phyloP scores from a whole-genome alignment of 1,284 basidiomycete genomes.

The Cryptococcus sp. region DNA sequence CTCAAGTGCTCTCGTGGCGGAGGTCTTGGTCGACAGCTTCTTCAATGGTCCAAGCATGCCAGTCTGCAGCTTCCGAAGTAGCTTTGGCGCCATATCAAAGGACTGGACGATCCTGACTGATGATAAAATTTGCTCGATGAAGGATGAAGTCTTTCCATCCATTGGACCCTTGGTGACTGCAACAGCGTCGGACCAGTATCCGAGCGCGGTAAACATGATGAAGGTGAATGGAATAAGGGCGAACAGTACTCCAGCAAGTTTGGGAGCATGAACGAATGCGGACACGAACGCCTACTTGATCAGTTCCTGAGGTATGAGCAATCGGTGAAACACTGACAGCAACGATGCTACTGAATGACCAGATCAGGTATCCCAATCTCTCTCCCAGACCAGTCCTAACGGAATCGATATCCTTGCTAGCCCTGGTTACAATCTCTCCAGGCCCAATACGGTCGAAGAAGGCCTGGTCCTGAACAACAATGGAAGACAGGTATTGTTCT shows the following conservation, averaged over 20 bases:
- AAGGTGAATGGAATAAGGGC: constrained; percentile 43
- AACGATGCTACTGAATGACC: constrained; percentile 37
- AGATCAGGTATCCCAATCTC: constrained; percentile 45
- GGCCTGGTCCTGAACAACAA: constrained; percentile 47
- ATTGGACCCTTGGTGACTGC: constrained; percentile 33
- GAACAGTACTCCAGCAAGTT: constrained; percentile 48
- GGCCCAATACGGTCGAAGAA: constrained; percentile 49
- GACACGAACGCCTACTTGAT: constrained; percentile 34
- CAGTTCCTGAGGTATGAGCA: background rate
- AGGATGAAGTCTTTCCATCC: constrained; percentile 45
- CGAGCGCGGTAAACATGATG: constrained; percentile 33
- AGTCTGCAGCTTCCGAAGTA: constrained; percentile 41
- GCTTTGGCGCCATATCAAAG: constrained; percentile 40
- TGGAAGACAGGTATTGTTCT: constrained; percentile 45
- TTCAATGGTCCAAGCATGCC: constrained; percentile 40
- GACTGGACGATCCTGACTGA: constrained; percentile 49
- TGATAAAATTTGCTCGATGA: constrained; percentile 48
- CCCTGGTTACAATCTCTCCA: constrained; percentile 47
- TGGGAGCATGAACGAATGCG: constrained; percentile 43
- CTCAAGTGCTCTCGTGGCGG: constrained; percentile 24
- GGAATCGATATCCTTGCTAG: constrained; percentile 46
- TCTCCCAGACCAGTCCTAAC: constrained; percentile 48
- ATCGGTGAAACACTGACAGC: constrained; percentile 16
- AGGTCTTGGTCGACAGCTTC: constrained; percentile 33
- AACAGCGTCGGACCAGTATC: constrained; percentile 35